Evolutionary conservation across 1,284 basidiomycete species (phyloP), one percentile per base, ranked within the genome.

Genomic region (Puccinia polysora): DNA sequence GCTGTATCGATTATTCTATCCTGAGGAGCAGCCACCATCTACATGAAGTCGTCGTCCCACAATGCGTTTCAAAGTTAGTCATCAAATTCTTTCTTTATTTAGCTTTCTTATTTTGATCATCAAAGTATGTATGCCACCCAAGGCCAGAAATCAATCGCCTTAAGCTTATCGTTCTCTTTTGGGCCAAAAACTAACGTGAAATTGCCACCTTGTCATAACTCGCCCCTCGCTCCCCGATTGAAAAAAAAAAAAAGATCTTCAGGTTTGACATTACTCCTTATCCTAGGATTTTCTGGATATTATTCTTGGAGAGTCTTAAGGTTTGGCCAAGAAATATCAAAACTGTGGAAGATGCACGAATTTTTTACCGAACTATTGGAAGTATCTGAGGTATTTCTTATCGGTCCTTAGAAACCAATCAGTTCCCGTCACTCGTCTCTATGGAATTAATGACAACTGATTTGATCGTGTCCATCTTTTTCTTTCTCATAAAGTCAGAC

Each of bases 1-100:
- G 93, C 36, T 99, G 95, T 80, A 86, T 99, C 76, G 92, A 99
- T 81, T 97, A 97, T 79, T 85, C 85, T 34, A 86, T 93, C 75
- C 85, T 78, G 73, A 76, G 74, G 76, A 77, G 77, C 62, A 75
- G 78, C 55, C 77, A 77, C n/a, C 63, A 77, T 23, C 73, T 79
- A 20, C 70, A 75, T 40, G 75, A 78, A 43, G 76, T 77, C 8
- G 75, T 78, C 20, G 76, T 78, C 5, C 53, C 62, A 18, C 64
- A 63, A 60, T 73, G 71, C 18, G 60, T 73, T 28, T 50, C 63
- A 52, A 73, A 64, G 62, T 73, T 45, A 34, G 60, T 28, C 15
- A 23, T 49, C 15, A n/a, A n/a, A n/a, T n/a, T 63, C 45, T 34
- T 30, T 55, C 14, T 7, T 15, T 43, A 8, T 43, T 49, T 3